Evolutionary conservation across 2,329 filamentous ascomycete genomes (phyloP).

Genomic region (Plectosphaerella plurivora): DNA sequence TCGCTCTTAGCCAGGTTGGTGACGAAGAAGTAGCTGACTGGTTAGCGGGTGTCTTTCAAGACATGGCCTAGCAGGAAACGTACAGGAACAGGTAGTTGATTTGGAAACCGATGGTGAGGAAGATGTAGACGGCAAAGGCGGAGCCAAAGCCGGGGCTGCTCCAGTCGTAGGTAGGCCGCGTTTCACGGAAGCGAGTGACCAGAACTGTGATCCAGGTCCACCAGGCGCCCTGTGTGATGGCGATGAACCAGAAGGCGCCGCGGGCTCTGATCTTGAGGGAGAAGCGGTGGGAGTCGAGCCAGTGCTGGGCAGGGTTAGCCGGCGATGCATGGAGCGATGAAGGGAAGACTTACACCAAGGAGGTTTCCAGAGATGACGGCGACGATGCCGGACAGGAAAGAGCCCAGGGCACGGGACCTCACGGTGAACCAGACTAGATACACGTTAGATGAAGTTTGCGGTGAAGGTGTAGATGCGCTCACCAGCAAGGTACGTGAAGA

Average conservation of each 20-base stretch:
- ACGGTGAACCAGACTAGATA: constrained; percentile 62
- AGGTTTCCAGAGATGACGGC: constrained; percentile 63
- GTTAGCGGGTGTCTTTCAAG: not conserved
- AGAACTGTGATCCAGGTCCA: constrained; percentile 69
- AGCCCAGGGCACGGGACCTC: constrained; percentile 63
- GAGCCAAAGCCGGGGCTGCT: constrained; percentile 55
- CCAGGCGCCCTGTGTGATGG: constrained; percentile 60
- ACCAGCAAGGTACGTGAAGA: constrained; percentile 61
- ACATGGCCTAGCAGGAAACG: constrained; percentile 16
- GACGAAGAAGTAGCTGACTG: constrained; percentile 61
- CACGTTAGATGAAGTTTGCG: constrained; percentile 1
- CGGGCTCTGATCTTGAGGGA: constrained; percentile 50
- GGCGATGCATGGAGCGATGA: constrained; percentile 6
- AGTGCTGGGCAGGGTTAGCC: constrained; percentile 29
- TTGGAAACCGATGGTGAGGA: constrained; percentile 65
- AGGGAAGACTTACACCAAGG: constrained; percentile 44
- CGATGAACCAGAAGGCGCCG: constrained; percentile 48
- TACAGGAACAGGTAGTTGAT: constrained; percentile 69
- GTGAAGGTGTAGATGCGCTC: constrained; percentile 8
- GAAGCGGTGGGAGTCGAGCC: constrained; percentile 54
- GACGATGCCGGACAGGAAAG: constrained; percentile 64
- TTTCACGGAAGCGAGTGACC: constrained; percentile 54
- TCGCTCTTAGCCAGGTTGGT: constrained; percentile 58
- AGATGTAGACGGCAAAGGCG: constrained; percentile 63
- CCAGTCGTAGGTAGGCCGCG: constrained; percentile 64